Evolutionary conservation across 306 rosid species (phyloP), one percentile per base, ranked within the genome.

Genomic region (Gynostemma pentaphyllum): DNA sequence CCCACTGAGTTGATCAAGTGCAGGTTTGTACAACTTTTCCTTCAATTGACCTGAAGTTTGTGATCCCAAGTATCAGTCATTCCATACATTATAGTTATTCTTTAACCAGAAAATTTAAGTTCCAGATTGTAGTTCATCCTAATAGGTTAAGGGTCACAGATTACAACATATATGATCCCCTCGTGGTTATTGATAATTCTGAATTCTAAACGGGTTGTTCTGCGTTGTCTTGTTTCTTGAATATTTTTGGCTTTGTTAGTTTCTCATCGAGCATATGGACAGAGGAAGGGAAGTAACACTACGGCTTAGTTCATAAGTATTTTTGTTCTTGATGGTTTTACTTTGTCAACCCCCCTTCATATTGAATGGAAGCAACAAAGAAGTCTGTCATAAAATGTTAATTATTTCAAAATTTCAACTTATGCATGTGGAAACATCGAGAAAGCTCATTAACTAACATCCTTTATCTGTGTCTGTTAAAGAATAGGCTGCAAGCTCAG

Each of bases 1-100:
- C 96, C 96, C 24, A 92, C 96, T 62, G 99, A 92, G 71, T 70
- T 92, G 71, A 78, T 92, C 79, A 92, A 92, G 77, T 92, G 99
- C 89, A 92, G 99, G 98, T 80, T 59, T 27, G 71, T 78, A 56
- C 45, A 27, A 50, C 9, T 21, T 42, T 42, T 62, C 47, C 53
- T 62, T 21, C 18, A 36, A 57, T n/a, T 34, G 5, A 4, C 28
- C 30, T 57, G 16, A 16, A 55, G 15, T 32, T 32, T 32, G 24
- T 18, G 27, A 4, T 1, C 62, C 27, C 44, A 55, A 27, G 18
- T 32, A 16, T 16, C 36, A 32, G 32, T n/a, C 18, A 10, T 56
- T 14, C 24, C 26, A 34, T 34, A 34, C 9, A 1, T 5, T 3
- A 18, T 19, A 56, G 45, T 32, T 56, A 4, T 10, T n/a, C n/a